Percentiles rank a stretch among this genome's conserved stretches.
Evolutionary conservation across 805 yeast species (phyloP).

Genomic region (Diddensiella transvaalensis): DNA sequence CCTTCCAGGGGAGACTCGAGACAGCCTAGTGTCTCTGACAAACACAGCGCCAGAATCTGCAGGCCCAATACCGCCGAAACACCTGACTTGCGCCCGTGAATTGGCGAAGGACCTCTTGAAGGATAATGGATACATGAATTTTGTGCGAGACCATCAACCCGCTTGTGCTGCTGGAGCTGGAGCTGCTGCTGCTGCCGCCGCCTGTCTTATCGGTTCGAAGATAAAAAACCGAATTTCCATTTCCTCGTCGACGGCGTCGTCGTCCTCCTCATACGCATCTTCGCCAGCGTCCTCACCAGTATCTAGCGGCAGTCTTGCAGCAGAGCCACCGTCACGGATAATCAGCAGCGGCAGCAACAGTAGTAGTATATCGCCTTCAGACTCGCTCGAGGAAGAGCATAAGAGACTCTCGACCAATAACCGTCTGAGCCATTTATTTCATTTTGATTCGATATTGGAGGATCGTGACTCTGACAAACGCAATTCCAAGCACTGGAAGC

Average conservation of each 20-base stretch:
- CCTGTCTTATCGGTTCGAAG: neutral
- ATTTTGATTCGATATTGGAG: neutral
- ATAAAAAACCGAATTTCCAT: neutral
- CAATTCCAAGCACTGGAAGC: neutral
- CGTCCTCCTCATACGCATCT: neutral
- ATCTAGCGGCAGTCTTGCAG: no score
- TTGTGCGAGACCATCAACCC: constrained; percentile 18
- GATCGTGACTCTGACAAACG: neutral
- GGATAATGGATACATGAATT: constrained; percentile 30
- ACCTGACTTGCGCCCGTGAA: constrained; percentile 19
- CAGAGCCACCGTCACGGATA: no score
- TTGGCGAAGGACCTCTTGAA: constrained; percentile 28
- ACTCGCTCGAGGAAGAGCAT: neutral
- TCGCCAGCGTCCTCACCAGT: no score
- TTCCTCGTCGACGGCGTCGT: neutral
- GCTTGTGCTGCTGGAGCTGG: no score
- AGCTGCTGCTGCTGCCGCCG: neutral
- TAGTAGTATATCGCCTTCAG: neutral
- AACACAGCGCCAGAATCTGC: constrained; percentile 4
- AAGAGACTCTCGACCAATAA: neutral
- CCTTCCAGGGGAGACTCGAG: constrained; percentile 29
- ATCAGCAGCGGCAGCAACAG: neutral
- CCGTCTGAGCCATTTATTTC: neutral
- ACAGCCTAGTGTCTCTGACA: constrained; percentile 18
- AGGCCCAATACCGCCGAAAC: constrained; percentile 22